Evolutionary conservation across 108 stramenopile genomes (phyloP), one percentile per base, ranked within the genome.

Genomic region (Cyclotella baltica): DNA sequence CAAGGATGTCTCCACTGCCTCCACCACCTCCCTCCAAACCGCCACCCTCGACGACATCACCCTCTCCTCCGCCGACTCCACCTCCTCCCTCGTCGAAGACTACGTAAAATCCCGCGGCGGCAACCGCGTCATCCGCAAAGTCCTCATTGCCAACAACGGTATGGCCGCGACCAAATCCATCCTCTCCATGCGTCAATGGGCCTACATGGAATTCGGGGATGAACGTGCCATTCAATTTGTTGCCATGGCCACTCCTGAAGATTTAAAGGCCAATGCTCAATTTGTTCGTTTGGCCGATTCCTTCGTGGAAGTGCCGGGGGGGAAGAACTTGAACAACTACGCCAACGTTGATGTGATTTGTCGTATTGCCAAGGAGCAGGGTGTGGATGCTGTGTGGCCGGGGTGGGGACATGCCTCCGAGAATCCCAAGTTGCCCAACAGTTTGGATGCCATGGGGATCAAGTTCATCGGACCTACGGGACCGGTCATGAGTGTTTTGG

Each of bases 161-260:
- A 99, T 99, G 97, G 98, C 97, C 31, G 97, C 96, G 9, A 98
- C 98, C 70, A 99, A 99, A 84, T 84, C 95, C 50, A 98, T 99
- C 82, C 85, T 98, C 35, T 98, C 97, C 75, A 98, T 99, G 97
- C 92, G 98, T 30, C 96, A 97, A 70, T 99, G 98, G 98, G 96
- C 96, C 47, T 99, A 98, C 95, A 96, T 97, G 89, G 95, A 95
- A 75, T 86, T 98, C 28, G 97, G 98, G 13, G 97, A 99, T 71
- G 98, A 99, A 74, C 78, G 78, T 36, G 97, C 96, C 56, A 91
- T 99, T 47, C 87, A 97, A 73, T 99, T 99, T 74, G 96, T 99
- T 13, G 98, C 95, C 79, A 99, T 99, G 98, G 98, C 98, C 48
- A 98, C 97, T 29, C 96, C 97, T 29, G 98, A 99, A 83, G 97